Conservation (phyloP, 2,329 filamentous ascomycete species). For the Xylaria sp. region DNA sequence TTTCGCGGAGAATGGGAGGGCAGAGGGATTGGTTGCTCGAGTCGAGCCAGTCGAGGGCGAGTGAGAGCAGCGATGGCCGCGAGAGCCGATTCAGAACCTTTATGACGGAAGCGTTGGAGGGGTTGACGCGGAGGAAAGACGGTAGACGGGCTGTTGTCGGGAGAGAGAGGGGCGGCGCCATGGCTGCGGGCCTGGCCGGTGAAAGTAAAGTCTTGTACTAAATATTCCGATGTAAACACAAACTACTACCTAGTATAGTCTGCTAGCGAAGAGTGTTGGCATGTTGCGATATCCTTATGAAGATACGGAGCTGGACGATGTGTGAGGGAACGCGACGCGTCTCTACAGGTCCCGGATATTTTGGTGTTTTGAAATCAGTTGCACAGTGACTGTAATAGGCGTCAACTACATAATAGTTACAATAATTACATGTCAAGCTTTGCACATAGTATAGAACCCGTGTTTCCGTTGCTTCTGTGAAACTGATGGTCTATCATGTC, state of each 20-base stretch:
- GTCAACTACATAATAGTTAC: background rate
- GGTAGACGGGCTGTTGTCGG: conserved; percentile 77
- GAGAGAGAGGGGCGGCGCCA: conserved; percentile 69
- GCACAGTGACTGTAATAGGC: background rate
- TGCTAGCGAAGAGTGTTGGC: background rate
- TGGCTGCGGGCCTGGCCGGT: conserved; percentile 17
- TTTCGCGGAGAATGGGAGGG: conserved; percentile 65
- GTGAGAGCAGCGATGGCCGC: conserved; percentile 74
- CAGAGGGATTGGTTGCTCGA: conserved; percentile 69
- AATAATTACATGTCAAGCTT: background rate
- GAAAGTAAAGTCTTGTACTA: background rate
- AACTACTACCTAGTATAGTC: background rate
- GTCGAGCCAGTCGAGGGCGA: conserved; percentile 82
- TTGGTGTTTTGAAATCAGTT: background rate
- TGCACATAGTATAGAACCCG: background rate
- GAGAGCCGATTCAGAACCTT: conserved; percentile 77
- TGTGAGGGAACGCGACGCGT: conserved; percentile 26
- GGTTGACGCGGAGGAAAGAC: conserved; percentile 74
- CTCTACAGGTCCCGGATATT: background rate
- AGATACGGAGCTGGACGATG: background rate
- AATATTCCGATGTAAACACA: background rate
- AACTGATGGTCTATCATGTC: background rate
- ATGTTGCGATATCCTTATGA: conserved; percentile 4
- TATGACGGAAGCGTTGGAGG: conserved; percentile 70
- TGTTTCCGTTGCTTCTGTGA: background rate